Evolutionary conservation across 176 grass and related monocot genomes (phyloP), one percentile per base, ranked within the genome.

Genomic region (Carex myosuroides): DNA sequence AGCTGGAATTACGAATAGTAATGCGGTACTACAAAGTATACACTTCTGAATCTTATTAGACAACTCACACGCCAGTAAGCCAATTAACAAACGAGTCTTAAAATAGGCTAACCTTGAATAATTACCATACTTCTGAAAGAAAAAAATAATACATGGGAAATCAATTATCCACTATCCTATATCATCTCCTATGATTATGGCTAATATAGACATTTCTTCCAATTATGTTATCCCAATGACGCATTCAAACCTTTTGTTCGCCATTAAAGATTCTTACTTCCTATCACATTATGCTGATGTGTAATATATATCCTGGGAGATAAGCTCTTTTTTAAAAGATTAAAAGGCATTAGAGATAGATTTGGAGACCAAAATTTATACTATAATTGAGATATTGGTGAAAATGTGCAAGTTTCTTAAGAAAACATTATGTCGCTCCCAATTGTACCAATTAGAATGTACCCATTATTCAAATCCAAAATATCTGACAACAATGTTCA

Each of bases 161-260:
- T 10, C 41, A 12, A 76, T 17, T 30, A 55, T 55, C 48, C 48
- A 74, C 70, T 26, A 26, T 74, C n/a, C 10, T 22, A 52, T 73
- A 74, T 74, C 20, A 1, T 54, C 11, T 76, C 68, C 21, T 76
- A 76, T 76, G 46, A 76, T 76, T 54, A 76, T 4, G 21, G 21
- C 11, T 32, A 76, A 75, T 54, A 12, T 12, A 54, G 46, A 76
- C 50, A 76, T 54, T 54, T 32, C 0, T 53, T 21, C 44, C 10
- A 30, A 30, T 30, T 76, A 32, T 13, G 73, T 77, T 56, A 77
- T 77, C 73, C 73, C 56, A 76, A 18, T 77, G 73, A 56, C 46
- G 50, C 48, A 77, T 56, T 77, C 73, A 56, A 56, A 32, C 5
- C 73, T 56, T 77, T 77, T 77, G 73, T 77, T 77, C 6, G 73